These are phyloP conservation scores for Leccinum subrobustum DNA, from an alignment of 1,284 basidiomycete genomes.

Conservation along the genomic window DNA sequence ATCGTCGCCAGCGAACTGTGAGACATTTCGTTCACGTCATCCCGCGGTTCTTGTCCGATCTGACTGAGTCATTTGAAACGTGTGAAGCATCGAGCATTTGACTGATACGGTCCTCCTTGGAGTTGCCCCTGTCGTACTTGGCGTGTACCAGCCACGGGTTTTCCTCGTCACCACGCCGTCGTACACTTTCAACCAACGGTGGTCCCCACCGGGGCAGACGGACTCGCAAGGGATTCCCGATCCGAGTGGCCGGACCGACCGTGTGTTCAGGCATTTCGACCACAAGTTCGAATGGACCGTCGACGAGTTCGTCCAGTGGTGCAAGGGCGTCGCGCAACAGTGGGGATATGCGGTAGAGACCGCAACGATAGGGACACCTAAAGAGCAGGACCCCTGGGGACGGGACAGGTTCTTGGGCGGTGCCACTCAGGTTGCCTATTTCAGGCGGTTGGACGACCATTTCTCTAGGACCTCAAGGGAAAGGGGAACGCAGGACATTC, in stretches of 20 bases:
- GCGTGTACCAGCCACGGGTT: slow-evolving; percentile 77
- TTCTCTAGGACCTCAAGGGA: slow-evolving; percentile 35
- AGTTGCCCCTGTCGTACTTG: slow-evolving; percentile 82
- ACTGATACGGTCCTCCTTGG: slow-evolving; percentile 63
- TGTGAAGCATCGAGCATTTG: slow-evolving; percentile 82
- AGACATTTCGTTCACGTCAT: slow-evolving; percentile 30
- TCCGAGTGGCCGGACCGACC: slow-evolving; percentile 70
- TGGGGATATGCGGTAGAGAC: slow-evolving; percentile 75
- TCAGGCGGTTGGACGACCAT: slow-evolving; percentile 48
- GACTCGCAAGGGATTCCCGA: slow-evolving; percentile 66
- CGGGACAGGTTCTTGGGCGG: slow-evolving; percentile 61
- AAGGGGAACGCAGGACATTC: slow-evolving; percentile 34
- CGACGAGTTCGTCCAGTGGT: slow-evolving; percentile 79
- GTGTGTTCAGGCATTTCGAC: slow-evolving; percentile 78
- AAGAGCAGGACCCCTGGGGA: slow-evolving; percentile 66
- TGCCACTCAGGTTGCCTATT: slow-evolving; percentile 74
- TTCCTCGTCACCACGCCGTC: slow-evolving; percentile 90
- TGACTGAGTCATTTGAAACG: slow-evolving; percentile 5
- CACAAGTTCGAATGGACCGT: slow-evolving; percentile 94
- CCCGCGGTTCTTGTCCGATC: not conserved
- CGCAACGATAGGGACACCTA: slow-evolving; percentile 53
- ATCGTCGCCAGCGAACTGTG: slow-evolving; percentile 88
- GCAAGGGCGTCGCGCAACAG: slow-evolving; percentile 53
- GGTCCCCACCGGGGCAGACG: slow-evolving; percentile 57
- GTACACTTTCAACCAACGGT: slow-evolving; percentile 86